phyloP scores from a whole-genome alignment of 495 filamentous ascomycete species.

The Thermochaetoides thermophila region DNA sequence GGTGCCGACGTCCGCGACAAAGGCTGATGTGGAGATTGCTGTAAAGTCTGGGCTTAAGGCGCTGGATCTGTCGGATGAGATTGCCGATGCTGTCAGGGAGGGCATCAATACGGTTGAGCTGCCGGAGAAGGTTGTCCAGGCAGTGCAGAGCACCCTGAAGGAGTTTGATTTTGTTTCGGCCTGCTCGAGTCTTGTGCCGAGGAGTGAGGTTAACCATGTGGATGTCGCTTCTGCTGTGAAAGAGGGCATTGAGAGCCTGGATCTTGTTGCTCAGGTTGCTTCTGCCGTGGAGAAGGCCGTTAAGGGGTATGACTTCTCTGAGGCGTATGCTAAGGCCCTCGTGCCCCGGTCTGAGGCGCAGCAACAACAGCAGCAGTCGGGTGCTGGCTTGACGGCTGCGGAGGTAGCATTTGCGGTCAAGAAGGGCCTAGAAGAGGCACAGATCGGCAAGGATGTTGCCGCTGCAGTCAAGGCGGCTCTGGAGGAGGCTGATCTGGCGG shows the following conservation, averaged over 20 bases:
- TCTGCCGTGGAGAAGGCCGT: not conserved
- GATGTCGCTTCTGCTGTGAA: not conserved
- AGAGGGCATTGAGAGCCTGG: not conserved
- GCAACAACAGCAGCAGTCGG: too few species aligned
- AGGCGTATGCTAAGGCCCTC: not conserved
- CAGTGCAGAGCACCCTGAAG: constrained; percentile 11
- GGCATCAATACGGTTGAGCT: constrained; percentile 10
- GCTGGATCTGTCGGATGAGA: constrained; percentile 13
- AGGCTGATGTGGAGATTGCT: constrained; percentile 15
- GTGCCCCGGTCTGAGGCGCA: not conserved
- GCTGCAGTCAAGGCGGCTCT: constrained; percentile 7
- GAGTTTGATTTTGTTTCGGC: constrained; percentile 9
- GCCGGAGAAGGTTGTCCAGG: constrained; percentile 6
- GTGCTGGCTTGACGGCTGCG: not conserved
- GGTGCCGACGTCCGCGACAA: constrained; percentile 10
- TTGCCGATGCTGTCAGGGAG: constrained; percentile 17
- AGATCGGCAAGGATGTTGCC: not conserved
- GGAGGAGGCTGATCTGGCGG: constrained; percentile 11
- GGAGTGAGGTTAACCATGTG: constrained; percentile 1
- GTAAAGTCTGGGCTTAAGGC: constrained; percentile 15
- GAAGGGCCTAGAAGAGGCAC: constrained; percentile 1
- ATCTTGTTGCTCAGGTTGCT: not conserved
- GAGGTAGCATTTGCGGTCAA: constrained; percentile 4
- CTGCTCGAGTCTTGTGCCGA: constrained; percentile 1
- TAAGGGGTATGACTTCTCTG: not conserved